phyloP scores from a whole-genome alignment of 768 basidiomycete species.

The Coprinopsis marcescibilis region DNA sequence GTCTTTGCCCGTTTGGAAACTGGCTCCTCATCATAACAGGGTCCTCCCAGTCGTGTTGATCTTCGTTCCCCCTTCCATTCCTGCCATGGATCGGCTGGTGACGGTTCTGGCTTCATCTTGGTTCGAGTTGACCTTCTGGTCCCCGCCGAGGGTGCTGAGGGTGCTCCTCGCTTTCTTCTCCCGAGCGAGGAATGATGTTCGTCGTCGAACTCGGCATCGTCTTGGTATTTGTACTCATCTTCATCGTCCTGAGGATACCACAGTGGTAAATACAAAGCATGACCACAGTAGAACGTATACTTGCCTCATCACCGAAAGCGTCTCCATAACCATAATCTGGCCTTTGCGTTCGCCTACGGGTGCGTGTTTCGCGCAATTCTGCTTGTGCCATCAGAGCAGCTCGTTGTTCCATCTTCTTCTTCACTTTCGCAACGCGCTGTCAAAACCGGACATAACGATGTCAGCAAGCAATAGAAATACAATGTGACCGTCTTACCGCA shows the following conservation, averaged over 20 bases:
- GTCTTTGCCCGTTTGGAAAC: constrained; percentile 69
- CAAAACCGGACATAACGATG: background rate
- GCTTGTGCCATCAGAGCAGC: constrained; percentile 63
- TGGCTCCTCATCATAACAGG: constrained; percentile 45
- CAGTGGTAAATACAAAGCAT: constrained; percentile 23
- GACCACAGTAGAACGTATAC: background rate
- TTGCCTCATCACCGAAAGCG: constrained; percentile 59
- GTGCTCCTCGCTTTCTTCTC: constrained; percentile 23
- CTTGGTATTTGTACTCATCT: constrained; percentile 56
- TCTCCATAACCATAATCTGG: constrained; percentile 81
- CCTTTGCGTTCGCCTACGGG: constrained; percentile 62
- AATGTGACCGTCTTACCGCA: constrained; percentile 45
- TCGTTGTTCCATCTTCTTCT: constrained; percentile 66
- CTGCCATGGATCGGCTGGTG: constrained; percentile 42
- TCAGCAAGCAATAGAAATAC: constrained; percentile 10
- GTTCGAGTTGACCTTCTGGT: constrained; percentile 53
- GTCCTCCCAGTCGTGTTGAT: constrained; percentile 58
- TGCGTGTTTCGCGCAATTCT: constrained; percentile 75
- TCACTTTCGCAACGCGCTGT: constrained; percentile 67
- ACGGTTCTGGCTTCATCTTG: constrained; percentile 46
- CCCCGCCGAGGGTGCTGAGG: constrained; percentile 22
- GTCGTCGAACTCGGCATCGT: constrained; percentile 49
- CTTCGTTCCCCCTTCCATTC: constrained; percentile 75
- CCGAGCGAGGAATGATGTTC: constrained; percentile 41
- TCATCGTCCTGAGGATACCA: constrained; percentile 49